Evolutionary conservation across 1,284 basidiomycete genomes (phyloP).

Genomic region (Stygiomarasmius scandens): DNA sequence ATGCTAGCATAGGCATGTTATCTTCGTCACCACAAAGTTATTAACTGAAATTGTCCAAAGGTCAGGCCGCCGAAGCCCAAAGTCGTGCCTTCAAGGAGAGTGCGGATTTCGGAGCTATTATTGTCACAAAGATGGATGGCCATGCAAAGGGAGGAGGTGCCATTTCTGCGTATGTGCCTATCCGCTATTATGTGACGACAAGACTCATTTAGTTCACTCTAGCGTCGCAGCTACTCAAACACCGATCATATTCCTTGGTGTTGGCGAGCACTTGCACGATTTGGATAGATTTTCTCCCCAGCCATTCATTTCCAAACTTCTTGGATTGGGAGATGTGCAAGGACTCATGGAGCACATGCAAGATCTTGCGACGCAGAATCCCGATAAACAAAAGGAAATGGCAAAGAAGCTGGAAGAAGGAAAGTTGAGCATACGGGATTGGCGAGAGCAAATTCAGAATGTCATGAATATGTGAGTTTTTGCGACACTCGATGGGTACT

Average conservation of each 20-base stretch:
- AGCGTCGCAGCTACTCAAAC: conserved; percentile 98
- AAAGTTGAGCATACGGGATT: conserved; percentile 94
- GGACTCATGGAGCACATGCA: conserved; percentile 98
- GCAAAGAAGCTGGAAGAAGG: conserved; percentile 98
- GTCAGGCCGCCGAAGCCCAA: conserved; percentile 97
- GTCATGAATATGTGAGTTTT: conserved; percentile 92
- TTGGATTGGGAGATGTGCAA: conserved; percentile 95
- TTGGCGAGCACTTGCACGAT: conserved; percentile 96
- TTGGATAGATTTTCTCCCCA: conserved; percentile 95
- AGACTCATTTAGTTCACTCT: conserved; percentile 20
- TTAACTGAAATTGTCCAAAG: conserved; percentile 41
- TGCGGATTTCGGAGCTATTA: conserved; percentile 97
- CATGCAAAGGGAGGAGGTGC: conserved; percentile 99
- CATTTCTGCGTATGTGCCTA: conserved; percentile 88
- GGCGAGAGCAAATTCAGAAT: conserved; percentile 96
- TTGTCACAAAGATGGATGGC: conserved; percentile 99
- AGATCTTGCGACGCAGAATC: conserved; percentile 89
- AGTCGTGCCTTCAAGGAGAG: conserved; percentile 97
- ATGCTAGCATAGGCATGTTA: conserved; percentile 79
- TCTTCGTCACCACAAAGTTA: conserved; percentile 1
- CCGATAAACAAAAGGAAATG: conserved; percentile 97
- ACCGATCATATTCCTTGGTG: conserved; percentile 98
- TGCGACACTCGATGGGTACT: conserved; percentile 4
- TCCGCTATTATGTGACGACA: not conserved
- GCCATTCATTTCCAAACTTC: conserved; percentile 95